Base-by-base conservation (phyloP, 2,329 filamentous ascomycete species). In the Cladosporium sp. region DNA sequence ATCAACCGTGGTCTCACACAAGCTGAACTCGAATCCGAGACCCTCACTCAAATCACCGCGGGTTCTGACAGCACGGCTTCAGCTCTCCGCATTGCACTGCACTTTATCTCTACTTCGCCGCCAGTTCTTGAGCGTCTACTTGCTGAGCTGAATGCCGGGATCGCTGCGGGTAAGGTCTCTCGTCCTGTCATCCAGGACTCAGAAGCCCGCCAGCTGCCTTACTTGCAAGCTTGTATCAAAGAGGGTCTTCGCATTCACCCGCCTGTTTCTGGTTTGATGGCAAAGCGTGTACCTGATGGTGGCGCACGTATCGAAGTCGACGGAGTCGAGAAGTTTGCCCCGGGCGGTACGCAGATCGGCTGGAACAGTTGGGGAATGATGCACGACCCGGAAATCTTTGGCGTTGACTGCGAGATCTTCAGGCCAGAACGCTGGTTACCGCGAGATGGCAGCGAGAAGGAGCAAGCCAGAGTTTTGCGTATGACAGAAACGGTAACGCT, bases 21-120 rank as follows among this genome's bases (percentile, higher is more conserved):
- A 74, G 67, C 76, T 18, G 73, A 82, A 69, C 78, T 74, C 66
- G 82, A 75, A 72, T 80, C 74, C 67, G 81, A 83, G 67, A 79
- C 77, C 0, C 67, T 82, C 5, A 75, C 80, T 14, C 80, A 82
- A 65, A 82, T 83, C 49, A 77, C 85, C 5, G 85, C 85, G 5
- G 86, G 86, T 4, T 84, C 84, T 0, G 86, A 88, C 67, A 87
- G 84, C 0, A 86, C 85, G 0, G 84, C 86, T 0, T 85, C 83
- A 0, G 81, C 81, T 1, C 80, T 88, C 11, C 81, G 86, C 2
- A 78, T 81, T 44, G 85, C 81, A 1, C 68, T 88, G 64, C 79
- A 87, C 26, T 80, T 84, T 71, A 72, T 88, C 64, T 80, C 83
- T 26, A 84, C 80, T n/a, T 82, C 80, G 28, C 82, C 83, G 0